Base-by-base conservation (phyloP, 2,329 filamentous ascomycete genomes). In the Pseudogymnoascus sp. region DNA sequence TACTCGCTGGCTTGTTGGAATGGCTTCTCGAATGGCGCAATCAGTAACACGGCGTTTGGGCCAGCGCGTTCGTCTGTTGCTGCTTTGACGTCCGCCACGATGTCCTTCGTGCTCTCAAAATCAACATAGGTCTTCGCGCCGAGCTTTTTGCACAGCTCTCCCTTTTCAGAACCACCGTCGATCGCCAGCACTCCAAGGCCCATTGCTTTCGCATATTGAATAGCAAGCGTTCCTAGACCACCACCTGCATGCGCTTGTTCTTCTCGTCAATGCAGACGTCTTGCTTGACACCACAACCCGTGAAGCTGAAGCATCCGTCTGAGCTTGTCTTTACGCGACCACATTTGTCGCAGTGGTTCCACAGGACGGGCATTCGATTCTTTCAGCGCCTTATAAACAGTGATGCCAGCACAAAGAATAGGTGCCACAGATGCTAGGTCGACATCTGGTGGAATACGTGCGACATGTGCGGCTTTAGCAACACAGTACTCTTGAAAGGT, bases 401-500 rank as follows among this genome's bases (percentile, higher is more conserved):
- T 94, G 75, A 94, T 86, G 72, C 90, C 90, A 47, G 89, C 90
- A 75, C 90, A 95, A 35, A 96, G 83, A 61, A 96, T 82, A 12
- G 91, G 91, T 1, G 90, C 83, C 62, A 95, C 81, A 59, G 85
- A 85, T 71, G 92, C 91, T 47, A 96, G 85, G 63, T 85, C 79
- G 64, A 87, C 83, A 14, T 88, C 84, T 75, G 92, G 88, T 66
- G 89, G 89, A 66, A 97, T 87, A 67, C 87, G 86, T 28, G 91
- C 90, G 14, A 94, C 86, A 74, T 96, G 90, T 16, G 88, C 85
- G 14, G 91, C 92, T 75, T 96, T 95, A 67, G 86, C 92, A 67
- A 96, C 84, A 74, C 84, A 85, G 78, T 96, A 97, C 79, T 96
- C 86, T 79, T 97, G 92, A 83, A 97, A 97, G 41, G 87, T 86